These are phyloP conservation scores for Fomitopsis pinicola DNA, from an alignment of 1,284 basidiomycete species.

Conservation along the genomic window DNA sequence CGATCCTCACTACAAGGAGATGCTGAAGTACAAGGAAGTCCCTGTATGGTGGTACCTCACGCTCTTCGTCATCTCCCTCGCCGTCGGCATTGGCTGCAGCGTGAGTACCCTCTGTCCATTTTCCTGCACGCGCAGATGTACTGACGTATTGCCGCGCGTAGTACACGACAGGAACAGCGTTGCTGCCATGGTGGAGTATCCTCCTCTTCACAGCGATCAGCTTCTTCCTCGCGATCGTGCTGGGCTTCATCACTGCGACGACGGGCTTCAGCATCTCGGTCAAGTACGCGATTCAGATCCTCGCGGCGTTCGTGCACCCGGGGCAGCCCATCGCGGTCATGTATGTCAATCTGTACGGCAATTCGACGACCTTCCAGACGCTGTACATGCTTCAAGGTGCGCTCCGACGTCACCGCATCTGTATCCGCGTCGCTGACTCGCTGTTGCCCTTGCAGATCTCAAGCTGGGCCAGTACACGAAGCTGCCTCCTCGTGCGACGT, in stretches of 20 bases:
- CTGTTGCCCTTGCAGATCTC: constrained; percentile 28
- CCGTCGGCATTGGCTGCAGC: constrained; percentile 49
- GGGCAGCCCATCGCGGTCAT: constrained; percentile 53
- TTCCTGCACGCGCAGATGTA: background rate
- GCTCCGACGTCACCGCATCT: constrained; percentile 9
- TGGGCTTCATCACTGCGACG: constrained; percentile 52
- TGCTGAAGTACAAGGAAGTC: constrained; percentile 50
- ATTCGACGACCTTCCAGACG: constrained; percentile 60
- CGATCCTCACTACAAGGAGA: constrained; percentile 47
- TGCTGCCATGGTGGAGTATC: constrained; percentile 51
- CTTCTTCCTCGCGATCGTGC: constrained; percentile 40
- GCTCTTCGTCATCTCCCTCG: constrained; percentile 45
- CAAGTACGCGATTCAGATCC: constrained; percentile 54
- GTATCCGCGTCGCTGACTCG: constrained; percentile 4
- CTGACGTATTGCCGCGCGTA: constrained; percentile 2
- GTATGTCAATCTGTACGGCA: constrained; percentile 51
- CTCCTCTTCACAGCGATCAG: constrained; percentile 45
- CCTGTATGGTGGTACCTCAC: constrained; percentile 49
- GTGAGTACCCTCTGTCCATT: constrained; percentile 15
- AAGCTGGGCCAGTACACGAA: constrained; percentile 64
- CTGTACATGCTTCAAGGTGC: constrained; percentile 48
- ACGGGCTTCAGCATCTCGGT: constrained; percentile 47
- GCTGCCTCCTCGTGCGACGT: constrained; percentile 43
- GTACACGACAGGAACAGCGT: constrained; percentile 42
- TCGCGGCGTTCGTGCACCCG: constrained; percentile 58